Conservation (phyloP, 2,329 filamentous ascomycete genomes). For the Dactylellina cionopaga region DNA sequence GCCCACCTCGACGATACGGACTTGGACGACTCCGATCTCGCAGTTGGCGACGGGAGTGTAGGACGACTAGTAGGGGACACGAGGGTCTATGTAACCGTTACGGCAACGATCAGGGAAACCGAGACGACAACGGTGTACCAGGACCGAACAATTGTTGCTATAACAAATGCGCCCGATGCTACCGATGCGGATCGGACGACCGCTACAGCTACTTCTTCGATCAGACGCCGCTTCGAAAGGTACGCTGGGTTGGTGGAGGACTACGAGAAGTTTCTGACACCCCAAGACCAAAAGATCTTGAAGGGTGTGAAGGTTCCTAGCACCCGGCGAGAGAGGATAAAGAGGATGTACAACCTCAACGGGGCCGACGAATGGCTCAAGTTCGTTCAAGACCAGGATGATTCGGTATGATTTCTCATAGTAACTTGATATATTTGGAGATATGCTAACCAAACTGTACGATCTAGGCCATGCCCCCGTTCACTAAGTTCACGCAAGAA, state of each 20-base stretch:
- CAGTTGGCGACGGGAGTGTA: slow-evolving; percentile 25
- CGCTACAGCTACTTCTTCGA: slow-evolving; percentile 12
- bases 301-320: slow-evolving; percentile 1
- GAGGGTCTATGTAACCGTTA: slow-evolving; percentile 15
- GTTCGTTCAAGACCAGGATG: slow-evolving; percentile 50
- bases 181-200: background rate
- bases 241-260: slow-evolving; percentile 45
- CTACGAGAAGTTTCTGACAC: slow-evolving; percentile 20
- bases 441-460: background rate
- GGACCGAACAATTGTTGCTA: background rate
- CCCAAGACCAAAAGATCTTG: slow-evolving; percentile 24
- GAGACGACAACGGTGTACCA: slow-evolving; percentile 20
- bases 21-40: slow-evolving; percentile 20
- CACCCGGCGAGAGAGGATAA: slow-evolving; percentile 33
- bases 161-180: background rate
- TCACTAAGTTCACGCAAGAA: slow-evolving; percentile 54
- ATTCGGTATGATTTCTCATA: slow-evolving; percentile 15
- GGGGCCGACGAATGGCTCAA: slow-evolving; percentile 38
- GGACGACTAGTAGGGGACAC: background rate
- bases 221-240: slow-evolving; percentile 36
- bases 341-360: slow-evolving; percentile 38
- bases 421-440: background rate
- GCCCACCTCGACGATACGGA: slow-evolving; percentile 8
- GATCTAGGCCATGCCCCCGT: slow-evolving; percentile 52
- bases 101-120: slow-evolving; percentile 22